phyloP scores from a whole-genome alignment of 176 grass and related monocot genomes.

The Echinochloa phyllopogon region DNA sequence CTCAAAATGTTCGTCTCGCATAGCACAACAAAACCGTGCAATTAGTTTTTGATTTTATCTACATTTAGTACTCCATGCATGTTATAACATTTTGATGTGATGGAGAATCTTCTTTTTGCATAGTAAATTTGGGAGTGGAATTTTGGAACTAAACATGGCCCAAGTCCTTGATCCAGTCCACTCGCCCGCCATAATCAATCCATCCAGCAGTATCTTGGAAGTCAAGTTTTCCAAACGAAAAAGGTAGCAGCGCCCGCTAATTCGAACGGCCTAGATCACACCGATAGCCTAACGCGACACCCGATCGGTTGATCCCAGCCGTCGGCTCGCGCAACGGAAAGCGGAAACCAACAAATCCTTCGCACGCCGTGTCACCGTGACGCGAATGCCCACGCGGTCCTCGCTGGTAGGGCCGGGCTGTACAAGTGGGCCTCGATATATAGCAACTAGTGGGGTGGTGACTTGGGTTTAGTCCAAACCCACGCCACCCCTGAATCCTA shows the following conservation, averaged over 20 bases:
- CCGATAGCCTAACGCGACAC: neutral
- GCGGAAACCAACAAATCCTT: neutral
- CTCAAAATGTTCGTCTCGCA: too few relatives aligned
- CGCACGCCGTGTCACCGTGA: neutral
- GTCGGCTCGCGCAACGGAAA: neutral
- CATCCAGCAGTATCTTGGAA: slow-evolving; percentile 6
- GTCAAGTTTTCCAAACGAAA: slow-evolving; percentile 17
- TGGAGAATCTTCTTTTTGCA: too few relatives aligned
- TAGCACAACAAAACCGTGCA: too few relatives aligned
- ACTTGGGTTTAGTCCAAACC: slow-evolving; percentile 32
- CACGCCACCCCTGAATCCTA: neutral
- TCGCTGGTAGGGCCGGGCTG: neutral
- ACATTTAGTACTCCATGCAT: too few relatives aligned
- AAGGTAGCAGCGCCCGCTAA: neutral
- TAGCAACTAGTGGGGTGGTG: neutral
- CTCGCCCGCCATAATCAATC: neutral
- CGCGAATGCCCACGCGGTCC: neutral
- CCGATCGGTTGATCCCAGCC: neutral
- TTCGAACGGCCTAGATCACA: neutral
- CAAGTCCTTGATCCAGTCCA: slow-evolving; percentile 9
- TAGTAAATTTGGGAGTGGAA: too few relatives aligned
- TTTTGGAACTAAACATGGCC: too few relatives aligned
- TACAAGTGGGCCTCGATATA: neutral
- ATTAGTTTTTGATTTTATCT: too few relatives aligned
- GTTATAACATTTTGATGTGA: too few relatives aligned